These are phyloP conservation scores for Malus fusca DNA, from an alignment of 306 rosid species.

Conservation along the genomic window DNA sequence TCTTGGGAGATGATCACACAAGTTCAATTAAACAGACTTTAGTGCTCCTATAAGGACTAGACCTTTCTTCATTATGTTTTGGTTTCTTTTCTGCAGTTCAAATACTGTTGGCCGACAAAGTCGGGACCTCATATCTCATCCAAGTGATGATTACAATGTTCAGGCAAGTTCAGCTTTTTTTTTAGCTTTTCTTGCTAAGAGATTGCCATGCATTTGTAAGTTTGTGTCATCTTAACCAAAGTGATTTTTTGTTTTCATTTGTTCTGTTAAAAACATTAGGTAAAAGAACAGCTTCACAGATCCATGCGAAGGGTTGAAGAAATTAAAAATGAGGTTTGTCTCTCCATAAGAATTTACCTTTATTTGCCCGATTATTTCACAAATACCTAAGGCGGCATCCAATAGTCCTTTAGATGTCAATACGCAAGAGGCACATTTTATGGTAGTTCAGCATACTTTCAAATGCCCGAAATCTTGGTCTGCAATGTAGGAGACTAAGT, in stretches of 20 bases:
- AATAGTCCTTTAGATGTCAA: conserved; percentile 2
- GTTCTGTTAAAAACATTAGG: conserved; percentile 27
- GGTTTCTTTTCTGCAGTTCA: conserved; percentile 36
- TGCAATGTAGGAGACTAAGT: conserved; percentile 12
- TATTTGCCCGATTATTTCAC: not conserved
- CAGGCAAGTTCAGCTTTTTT: conserved; percentile 37
- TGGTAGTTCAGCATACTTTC: not conserved
- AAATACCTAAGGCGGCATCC: not conserved
- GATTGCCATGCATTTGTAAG: not conserved
- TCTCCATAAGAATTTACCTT: conserved; percentile 1
- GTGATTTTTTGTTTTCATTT: not conserved
- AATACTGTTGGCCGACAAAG: conserved; percentile 22
- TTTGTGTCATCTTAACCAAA: not conserved
- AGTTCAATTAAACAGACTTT: not conserved
- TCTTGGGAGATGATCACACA: conserved; percentile 8
- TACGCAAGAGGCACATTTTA: not conserved
- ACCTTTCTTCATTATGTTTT: not conserved
- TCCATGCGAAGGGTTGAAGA: conserved; percentile 49
- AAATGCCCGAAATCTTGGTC: not conserved
- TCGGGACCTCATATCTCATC: conserved; percentile 48
- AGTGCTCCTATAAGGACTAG: not conserved
- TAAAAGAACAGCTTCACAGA: conserved; percentile 51
- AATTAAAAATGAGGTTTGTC: conserved; percentile 69
- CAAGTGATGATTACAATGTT: conserved; percentile 31
- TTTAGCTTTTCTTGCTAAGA: conserved; percentile 18